Evolutionary conservation across 2,329 filamentous ascomycete species (phyloP), one percentile per base, ranked within the genome.

Genomic region (Neonectria neomacrospora): DNA sequence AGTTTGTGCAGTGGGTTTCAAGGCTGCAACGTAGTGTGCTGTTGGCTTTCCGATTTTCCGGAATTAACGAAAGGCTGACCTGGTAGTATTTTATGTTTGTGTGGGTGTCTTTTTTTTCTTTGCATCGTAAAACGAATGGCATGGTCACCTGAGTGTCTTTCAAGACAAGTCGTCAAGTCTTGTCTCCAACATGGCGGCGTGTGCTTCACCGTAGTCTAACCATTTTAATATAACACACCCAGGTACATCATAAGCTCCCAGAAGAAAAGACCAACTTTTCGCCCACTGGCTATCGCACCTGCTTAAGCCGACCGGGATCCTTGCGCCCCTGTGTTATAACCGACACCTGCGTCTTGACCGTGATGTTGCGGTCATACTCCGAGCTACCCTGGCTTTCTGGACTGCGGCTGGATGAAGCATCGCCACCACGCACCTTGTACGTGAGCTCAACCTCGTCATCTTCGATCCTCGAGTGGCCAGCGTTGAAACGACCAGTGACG

Each of bases 391-490:
- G 55, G n/a, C 61, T 63, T 1, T 10, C 56, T 1, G 56, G 56
- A 23, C 54, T 51, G 45, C 50, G 56, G 12, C 11, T 55, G 5
- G 55, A 59, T 26, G 32, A 28, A 16, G 44, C 23, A 7, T 60
- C 52, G 8, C 61, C 61, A 23, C 61, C 61, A 5, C 55, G 55
- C 10, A 63, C 61, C 52, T 63, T 63, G 61, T 58, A 55, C 12
- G 61, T 63, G 14, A 63, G 61, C 18, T 65, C 63, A 28, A 65
- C 63, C 18, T 63, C 63, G 50, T 65, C 63, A 20, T 65, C 63
- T 14, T 58, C 63, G 28, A 65, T 55, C 32, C 54, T 54, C 20
- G 55, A 50, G 12, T 65, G 58, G 1, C 59, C 63, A 3, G 50
- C 55, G 41, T 64, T 61, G 44, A 58, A 61, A 12, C 62, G 58